A percentile compares a stretch with the other conserved stretches of the same genome.
phyloP scores from a whole-genome alignment of 106 monocot genomes.

The Cymbidium sinense region DNA sequence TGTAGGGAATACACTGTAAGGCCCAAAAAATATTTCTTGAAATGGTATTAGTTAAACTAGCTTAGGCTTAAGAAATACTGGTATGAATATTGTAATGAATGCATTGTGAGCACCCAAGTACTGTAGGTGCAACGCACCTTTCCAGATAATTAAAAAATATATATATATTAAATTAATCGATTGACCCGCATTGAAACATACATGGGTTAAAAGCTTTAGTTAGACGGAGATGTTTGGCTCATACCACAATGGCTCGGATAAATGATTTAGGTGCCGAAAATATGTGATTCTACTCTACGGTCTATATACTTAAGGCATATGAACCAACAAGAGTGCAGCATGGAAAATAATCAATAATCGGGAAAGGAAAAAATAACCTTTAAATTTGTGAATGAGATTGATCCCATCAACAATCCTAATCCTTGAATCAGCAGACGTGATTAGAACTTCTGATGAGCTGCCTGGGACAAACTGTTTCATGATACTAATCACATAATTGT shows the following conservation, averaged over 20 bases:
- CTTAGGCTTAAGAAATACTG: too few relatives aligned
- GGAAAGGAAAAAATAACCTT: slow-evolving; percentile 34
- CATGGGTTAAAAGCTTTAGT: background rate
- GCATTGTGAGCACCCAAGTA: too few relatives aligned
- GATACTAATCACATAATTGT: background rate
- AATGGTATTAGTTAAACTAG: too few relatives aligned
- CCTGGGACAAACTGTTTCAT: slow-evolving; percentile 77
- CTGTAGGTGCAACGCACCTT: too few relatives aligned
- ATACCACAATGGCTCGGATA: background rate
- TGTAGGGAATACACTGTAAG: too few relatives aligned
- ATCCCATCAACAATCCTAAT: slow-evolving; percentile 76
- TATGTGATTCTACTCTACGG: background rate
- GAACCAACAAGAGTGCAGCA: background rate
- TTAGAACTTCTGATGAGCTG: slow-evolving; percentile 69
- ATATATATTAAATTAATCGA: too few relatives aligned
- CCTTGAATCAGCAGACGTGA: slow-evolving; percentile 94
- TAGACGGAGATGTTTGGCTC: background rate
- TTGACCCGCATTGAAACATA: background rate
- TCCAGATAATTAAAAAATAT: too few relatives aligned
- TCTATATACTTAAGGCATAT: background rate
- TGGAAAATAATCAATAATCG: background rate
- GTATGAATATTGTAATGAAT: too few relatives aligned
- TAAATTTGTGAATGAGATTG: slow-evolving; percentile 81
- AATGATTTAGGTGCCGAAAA: background rate
- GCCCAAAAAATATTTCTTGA: too few relatives aligned